These are phyloP conservation scores for Elsinoe arachidis DNA, from an alignment of 2,329 filamentous ascomycete genomes.

Conservation along the genomic window DNA sequence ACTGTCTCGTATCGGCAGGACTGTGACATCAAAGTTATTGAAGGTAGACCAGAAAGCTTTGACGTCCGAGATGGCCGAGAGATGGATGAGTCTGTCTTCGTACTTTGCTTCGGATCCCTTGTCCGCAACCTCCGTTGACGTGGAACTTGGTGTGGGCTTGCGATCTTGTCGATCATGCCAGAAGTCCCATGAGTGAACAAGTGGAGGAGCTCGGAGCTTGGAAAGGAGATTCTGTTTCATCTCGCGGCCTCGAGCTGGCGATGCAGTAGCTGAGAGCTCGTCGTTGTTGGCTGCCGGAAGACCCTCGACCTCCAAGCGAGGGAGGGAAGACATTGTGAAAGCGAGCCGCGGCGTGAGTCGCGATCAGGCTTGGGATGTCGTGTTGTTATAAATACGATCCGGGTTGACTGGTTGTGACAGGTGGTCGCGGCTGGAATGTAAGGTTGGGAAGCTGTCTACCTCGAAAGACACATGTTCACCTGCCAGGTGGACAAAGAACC, in stretches of 20 bases:
- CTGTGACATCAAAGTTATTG: slow-evolving; percentile 68
- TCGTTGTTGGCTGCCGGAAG: slow-evolving; percentile 55
- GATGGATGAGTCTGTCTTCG: slow-evolving; percentile 39
- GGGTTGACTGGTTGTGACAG: not conserved
- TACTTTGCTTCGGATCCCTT: slow-evolving; percentile 24
- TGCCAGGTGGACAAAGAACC: not conserved
- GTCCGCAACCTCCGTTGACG: slow-evolving; percentile 6
- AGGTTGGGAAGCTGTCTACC: slow-evolving; percentile 7
- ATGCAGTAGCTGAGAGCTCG: slow-evolving; percentile 52
- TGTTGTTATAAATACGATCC: not conserved
- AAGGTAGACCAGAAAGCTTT: slow-evolving; percentile 43
- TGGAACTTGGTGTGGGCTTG: slow-evolving; percentile 13
- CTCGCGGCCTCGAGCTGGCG: slow-evolving; percentile 67
- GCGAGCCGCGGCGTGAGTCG: not conserved
- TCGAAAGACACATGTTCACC: slow-evolving; percentile 10
- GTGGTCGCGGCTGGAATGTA: slow-evolving; percentile 2
- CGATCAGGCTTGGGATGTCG: not conserved
- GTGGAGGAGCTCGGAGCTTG: slow-evolving; percentile 37
- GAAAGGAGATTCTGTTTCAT: slow-evolving; percentile 48
- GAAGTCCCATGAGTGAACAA: slow-evolving; percentile 45
- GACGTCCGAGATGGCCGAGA: slow-evolving; percentile 39
- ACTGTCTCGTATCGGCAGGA: slow-evolving; percentile 56
- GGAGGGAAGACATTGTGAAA: slow-evolving; percentile 21
- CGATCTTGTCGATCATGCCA: slow-evolving; percentile 42
- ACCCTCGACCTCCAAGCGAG: slow-evolving; percentile 30